Conservation (phyloP, 2,329 filamentous ascomycete genomes). For the Magnaporthiopsis rhizophila region DNA sequence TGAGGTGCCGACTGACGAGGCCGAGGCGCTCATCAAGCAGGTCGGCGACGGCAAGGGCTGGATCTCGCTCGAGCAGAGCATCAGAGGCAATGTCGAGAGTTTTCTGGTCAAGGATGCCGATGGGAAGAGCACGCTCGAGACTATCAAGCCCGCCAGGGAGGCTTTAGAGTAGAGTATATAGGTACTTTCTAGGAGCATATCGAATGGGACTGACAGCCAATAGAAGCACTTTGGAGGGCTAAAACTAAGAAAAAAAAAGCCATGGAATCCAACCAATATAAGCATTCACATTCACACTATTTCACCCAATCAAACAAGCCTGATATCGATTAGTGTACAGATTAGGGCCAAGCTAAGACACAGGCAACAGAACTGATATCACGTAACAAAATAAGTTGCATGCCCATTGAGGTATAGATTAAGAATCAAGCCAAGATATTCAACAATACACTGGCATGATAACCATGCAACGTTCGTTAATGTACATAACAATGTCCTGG, state of each 20-base stretch:
- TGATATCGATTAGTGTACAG: too few species aligned
- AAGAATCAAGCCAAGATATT: too few species aligned
- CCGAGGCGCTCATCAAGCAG: conserved; percentile 2
- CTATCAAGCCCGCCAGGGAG: not conserved
- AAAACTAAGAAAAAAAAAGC: too few species aligned
- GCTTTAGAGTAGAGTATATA: not conserved
- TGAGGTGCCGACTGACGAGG: not conserved
- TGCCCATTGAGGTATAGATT: too few species aligned
- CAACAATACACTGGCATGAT: not conserved
- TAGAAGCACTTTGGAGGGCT: too few species aligned
- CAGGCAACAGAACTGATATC: too few species aligned
- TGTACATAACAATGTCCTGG: not conserved
- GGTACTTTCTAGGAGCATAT: too few species aligned
- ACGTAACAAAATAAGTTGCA: too few species aligned
- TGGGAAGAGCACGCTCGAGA: not conserved
- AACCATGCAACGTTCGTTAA: not conserved
- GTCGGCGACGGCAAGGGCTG: conserved; percentile 4
- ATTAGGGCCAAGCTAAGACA: too few species aligned
- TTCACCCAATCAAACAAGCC: not conserved
- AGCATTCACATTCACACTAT: too few species aligned
- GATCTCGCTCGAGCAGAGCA: conserved; percentile 1
- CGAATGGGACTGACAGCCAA: too few species aligned
- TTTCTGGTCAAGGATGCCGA: not conserved
- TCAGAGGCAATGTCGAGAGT: conserved; percentile 1
- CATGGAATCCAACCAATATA: too few species aligned